Evolutionary conservation across 2,329 filamentous ascomycete species (phyloP), one percentile per base, ranked within the genome.

Genomic region (Alternaria sp.): DNA sequence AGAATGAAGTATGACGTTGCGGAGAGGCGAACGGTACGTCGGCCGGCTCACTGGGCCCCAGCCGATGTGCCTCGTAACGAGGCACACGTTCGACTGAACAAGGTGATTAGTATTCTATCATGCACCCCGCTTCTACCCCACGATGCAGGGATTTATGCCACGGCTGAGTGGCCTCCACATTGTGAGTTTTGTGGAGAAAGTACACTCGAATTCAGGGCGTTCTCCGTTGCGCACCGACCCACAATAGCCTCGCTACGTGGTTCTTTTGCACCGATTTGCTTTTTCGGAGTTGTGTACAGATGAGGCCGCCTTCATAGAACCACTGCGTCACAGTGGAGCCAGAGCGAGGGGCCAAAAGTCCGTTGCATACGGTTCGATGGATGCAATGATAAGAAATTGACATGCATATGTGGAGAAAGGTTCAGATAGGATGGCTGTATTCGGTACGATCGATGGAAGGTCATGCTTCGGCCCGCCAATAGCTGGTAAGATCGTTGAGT

Each of bases 381-480:
- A 1, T 38, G 49, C 34, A 14, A 32, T 20, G 34, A 28, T 40
- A 52, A 25, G 30, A 38, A 28, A 40, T 36, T 52, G 50, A 20
- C 7, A 52, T 52, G 3, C 50, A 50, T 14, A 16, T 27, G 16
- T 52, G 50, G 34, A 30, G 22, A 10, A 41, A 52, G 12, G 20
- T 25, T 50, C 20, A 36, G 20, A 38, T 36, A n/a, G 36, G 14
- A 50, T 25, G 12, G 6, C 4, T 43, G 48, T 34, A 45, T 50
- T 50, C 14, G 46, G 46, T 22, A 50, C 46, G 14, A 38, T 50
- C 6, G 28, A 14, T 22, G 5, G 32, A 36, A 50, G 30, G 36
- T 70, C 55, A 72, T 59, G 64, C 60, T 52, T 65, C 68, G 18
- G 67, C 63, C 54, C 67, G 64, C 74, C 74, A 76, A 54, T 71